Conservation (phyloP, 2,329 filamentous ascomycete species). For the Aspergillus puulaauensis region DNA sequence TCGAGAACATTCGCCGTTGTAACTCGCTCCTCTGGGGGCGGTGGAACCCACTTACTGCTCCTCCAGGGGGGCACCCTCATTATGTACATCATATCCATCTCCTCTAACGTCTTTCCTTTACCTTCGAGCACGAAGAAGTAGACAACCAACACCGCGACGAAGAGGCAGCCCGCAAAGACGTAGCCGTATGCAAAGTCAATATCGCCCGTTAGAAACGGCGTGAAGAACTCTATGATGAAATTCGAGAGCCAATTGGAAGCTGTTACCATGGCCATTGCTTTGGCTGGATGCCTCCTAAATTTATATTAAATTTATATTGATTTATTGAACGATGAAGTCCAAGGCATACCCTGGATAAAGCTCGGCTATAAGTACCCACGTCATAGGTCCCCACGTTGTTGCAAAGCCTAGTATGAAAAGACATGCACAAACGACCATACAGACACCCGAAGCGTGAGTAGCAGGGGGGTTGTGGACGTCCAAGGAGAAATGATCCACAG, state of each 20-base stretch:
- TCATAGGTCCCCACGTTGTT: conserved; percentile 64
- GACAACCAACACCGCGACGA: conserved; percentile 60
- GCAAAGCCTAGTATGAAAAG: conserved; percentile 63
- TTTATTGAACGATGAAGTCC: too few species aligned
- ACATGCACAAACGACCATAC: conserved; percentile 69
- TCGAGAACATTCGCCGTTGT: conserved; percentile 20
- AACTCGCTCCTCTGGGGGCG: conserved; percentile 24
- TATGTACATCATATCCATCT: conserved; percentile 74
- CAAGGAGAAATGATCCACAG: conserved; percentile 49
- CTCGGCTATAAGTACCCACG: conserved; percentile 28
- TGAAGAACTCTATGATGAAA: conserved; percentile 73
- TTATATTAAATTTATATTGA: too few species aligned
- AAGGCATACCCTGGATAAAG: conserved; percentile 27
- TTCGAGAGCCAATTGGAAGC: conserved; percentile 75
- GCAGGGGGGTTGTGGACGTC: conserved; percentile 38
- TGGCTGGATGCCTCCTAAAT: conserved; percentile 54
- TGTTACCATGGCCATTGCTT: conserved; percentile 72
- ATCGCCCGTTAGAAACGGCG: conserved; percentile 68
- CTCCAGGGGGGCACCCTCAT: conserved; percentile 59
- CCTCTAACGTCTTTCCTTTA: conserved; percentile 68
- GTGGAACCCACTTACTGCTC: conserved; percentile 49
- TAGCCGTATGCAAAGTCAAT: conserved; percentile 75
- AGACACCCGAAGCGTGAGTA: conserved; percentile 54
- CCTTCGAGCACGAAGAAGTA: conserved; percentile 74
- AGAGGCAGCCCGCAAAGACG: conserved; percentile 71